Evolutionary conservation across 345 rosid species (phyloP).

Genomic region (rapeseed (Brassica napus)): DNA sequence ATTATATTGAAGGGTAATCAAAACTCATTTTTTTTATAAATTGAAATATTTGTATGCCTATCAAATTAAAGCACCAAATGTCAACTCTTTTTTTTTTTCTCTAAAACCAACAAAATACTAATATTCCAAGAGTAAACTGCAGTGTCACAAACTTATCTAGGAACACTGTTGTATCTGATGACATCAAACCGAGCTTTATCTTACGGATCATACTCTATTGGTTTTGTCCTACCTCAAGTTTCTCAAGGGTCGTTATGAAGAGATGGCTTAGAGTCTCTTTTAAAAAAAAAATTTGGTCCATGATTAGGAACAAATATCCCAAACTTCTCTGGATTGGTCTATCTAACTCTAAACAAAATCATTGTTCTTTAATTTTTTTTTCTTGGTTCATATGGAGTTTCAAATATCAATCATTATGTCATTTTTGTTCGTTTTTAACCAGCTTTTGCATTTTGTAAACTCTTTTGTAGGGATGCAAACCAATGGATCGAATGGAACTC

Average conservation of each 20-base stretch:
- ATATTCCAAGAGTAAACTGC: background rate
- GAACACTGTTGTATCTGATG: background rate
- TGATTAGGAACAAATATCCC: background rate
- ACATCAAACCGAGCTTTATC: background rate
- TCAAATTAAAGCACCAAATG: no score
- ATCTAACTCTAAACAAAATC: background rate
- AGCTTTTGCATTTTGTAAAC: background rate
- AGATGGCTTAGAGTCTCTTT: background rate
- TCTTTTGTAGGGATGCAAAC: slow-evolving; percentile 78
- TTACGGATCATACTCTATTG: background rate
- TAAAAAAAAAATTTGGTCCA: slow-evolving; percentile 17
- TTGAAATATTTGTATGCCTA: no score
- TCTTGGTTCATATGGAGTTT: slow-evolving; percentile 26
- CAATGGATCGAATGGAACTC: slow-evolving; percentile 69
- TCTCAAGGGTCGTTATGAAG: background rate
- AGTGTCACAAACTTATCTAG: background rate
- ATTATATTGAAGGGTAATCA: no score
- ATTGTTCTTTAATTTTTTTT: slow-evolving; percentile 8
- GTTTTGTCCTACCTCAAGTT: background rate
- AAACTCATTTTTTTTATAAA: no score
- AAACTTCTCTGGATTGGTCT: background rate
- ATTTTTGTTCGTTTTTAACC: slow-evolving; percentile 22
- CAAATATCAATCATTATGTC: slow-evolving; percentile 30
- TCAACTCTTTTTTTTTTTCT: no score
- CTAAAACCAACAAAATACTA: background rate